Evolutionary conservation across 768 basidiomycete species (phyloP).

Genomic region (Pleurotus tuoliensis): DNA sequence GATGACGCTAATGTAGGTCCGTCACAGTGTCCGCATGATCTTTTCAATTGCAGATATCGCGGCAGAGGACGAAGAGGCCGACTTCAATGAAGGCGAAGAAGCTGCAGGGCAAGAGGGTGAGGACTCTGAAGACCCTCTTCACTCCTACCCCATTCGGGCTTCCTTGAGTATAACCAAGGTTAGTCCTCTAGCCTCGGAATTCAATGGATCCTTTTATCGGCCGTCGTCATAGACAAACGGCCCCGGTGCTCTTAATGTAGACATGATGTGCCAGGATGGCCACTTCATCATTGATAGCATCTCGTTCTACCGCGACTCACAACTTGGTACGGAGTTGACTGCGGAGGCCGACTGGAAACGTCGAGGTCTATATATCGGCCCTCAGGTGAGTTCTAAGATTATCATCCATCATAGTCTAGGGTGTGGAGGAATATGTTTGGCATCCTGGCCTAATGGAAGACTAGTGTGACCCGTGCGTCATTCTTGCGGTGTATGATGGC

Average conservation of each 20-base stretch:
- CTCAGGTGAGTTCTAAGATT: constrained; percentile 49
- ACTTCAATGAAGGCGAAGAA: constrained; percentile 31
- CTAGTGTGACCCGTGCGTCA: not conserved
- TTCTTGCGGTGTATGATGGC: not conserved
- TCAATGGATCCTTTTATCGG: not conserved
- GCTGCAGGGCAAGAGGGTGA: constrained; percentile 24
- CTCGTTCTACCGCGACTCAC: constrained; percentile 73
- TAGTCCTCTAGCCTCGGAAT: not conserved
- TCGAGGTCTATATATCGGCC: constrained; percentile 88
- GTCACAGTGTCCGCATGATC: constrained; percentile 72
- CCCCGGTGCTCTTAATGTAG: constrained; percentile 71
- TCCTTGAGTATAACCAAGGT: constrained; percentile 87
- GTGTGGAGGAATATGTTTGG: not conserved
- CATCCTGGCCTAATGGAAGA: not conserved
- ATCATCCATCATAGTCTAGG: not conserved
- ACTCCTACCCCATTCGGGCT: constrained; percentile 69
- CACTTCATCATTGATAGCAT: constrained; percentile 86
- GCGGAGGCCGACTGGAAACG: constrained; percentile 94
- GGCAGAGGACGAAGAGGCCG: constrained; percentile 33
- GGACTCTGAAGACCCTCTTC: constrained; percentile 25
- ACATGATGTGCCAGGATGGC: constrained; percentile 76
- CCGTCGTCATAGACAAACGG: constrained; percentile 34
- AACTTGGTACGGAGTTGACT: constrained; percentile 70
- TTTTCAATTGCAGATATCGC: constrained; percentile 93
- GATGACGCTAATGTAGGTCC: not conserved